Percentiles rank a stretch among this genome's conserved stretches.
These are phyloP conservation scores for Inonotus hispidus DNA, from an alignment of 1,284 basidiomycete genomes.

Conservation along the genomic window DNA sequence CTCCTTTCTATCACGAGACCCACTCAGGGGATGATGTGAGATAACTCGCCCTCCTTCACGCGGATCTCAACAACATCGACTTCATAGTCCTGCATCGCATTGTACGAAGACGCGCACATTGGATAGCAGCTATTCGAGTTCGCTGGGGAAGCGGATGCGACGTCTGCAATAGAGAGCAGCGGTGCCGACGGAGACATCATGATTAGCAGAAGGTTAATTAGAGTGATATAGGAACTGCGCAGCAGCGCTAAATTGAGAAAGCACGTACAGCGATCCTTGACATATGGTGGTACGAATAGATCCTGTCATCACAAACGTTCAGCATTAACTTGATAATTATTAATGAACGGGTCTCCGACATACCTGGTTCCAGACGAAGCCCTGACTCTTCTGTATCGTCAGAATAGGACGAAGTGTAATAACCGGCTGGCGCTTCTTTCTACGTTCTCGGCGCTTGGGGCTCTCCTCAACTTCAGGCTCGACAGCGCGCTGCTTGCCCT, in stretches of 20 bases:
- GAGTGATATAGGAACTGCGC: constrained; percentile 15
- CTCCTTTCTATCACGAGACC: neutral
- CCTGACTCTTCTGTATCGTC: constrained; percentile 78
- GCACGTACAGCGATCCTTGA: constrained; percentile 78
- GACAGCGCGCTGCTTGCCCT: constrained; percentile 73
- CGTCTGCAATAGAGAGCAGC: constrained; percentile 41
- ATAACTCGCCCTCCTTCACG: constrained; percentile 68
- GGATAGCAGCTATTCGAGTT: constrained; percentile 59
- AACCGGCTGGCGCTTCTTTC: constrained; percentile 51
- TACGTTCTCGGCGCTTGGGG: constrained; percentile 40
- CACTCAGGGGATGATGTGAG: constrained; percentile 61
- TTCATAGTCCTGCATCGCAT: constrained; percentile 62
- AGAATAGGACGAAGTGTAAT: constrained; percentile 70
- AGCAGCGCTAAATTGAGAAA: constrained; percentile 19
- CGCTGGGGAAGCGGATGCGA: constrained; percentile 76
- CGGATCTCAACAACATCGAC: constrained; percentile 82
- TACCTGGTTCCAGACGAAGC: constrained; percentile 87
- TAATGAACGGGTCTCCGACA: constrained; percentile 21
- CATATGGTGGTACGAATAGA: constrained; percentile 77
- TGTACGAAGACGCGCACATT: constrained; percentile 60
- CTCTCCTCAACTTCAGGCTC: constrained; percentile 41
- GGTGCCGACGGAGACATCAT: constrained; percentile 7
- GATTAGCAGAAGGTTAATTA: constrained; percentile 12
- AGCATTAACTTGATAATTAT: constrained; percentile 2
- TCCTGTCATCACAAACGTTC: constrained; percentile 41